Evolutionary conservation across 176 grass and related monocot species (phyloP).

Genomic region (Hyparrhenia diplandra): DNA sequence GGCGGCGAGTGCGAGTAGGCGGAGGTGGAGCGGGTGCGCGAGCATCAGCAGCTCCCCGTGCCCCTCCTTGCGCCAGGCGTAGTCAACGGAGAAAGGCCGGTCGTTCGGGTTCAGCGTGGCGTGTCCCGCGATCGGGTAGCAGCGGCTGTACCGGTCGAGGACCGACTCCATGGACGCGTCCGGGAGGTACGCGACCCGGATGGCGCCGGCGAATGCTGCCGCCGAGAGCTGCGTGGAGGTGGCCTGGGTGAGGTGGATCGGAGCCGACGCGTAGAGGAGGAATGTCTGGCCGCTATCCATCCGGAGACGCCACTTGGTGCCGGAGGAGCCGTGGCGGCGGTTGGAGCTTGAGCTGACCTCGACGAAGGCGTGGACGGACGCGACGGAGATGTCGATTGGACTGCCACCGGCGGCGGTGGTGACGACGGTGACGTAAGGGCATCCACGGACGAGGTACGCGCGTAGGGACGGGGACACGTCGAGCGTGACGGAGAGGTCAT

Average conservation of each 20-base stretch:
- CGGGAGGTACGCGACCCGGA: slow-evolving; percentile 64
- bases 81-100: slow-evolving; percentile 63
- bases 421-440: slow-evolving; percentile 66
- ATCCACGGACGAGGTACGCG: slow-evolving; percentile 72
- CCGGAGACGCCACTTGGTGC: slow-evolving; percentile 68
- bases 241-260: slow-evolving; percentile 39
- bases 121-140: slow-evolving; percentile 61
- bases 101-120: slow-evolving; percentile 33
- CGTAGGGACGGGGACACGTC: slow-evolving; percentile 58
- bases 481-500: slow-evolving; percentile 84
- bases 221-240: slow-evolving; percentile 45
- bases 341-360: background rate
- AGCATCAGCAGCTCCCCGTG: slow-evolving; percentile 76
- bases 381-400: slow-evolving; percentile 34
- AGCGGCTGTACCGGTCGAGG: slow-evolving; percentile 67
- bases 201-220: slow-evolving; percentile 41
- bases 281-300: slow-evolving; percentile 90
- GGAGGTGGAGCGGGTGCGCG: slow-evolving; percentile 84
- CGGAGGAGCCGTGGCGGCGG: background rate
- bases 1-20: slow-evolving; percentile 36
- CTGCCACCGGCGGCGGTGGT: slow-evolving; percentile 32
- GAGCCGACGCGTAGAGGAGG: slow-evolving; percentile 67
- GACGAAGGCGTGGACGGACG: background rate
- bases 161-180: slow-evolving; percentile 51
- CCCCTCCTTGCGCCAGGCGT: slow-evolving; percentile 68